Base-by-base conservation (phyloP, 345 rosid species). In the Eucalyptus rudis region DNA sequence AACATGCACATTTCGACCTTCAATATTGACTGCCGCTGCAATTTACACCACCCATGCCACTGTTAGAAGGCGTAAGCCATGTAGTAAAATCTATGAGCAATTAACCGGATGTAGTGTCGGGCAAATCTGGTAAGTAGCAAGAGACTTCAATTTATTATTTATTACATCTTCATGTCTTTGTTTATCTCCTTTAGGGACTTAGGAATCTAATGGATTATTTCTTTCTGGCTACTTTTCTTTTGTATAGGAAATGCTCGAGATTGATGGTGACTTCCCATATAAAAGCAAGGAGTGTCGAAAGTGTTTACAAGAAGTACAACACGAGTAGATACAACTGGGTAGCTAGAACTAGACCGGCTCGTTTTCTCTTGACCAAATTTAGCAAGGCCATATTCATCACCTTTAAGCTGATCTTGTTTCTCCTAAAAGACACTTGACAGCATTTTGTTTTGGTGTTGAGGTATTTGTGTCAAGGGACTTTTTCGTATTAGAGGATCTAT, bases 11-110 rank as follows among this genome's bases (percentile, higher is more conserved):
- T 96, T 91, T 86, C 92, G 89, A 88, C 96, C 97, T 17, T 95
- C 98, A 43, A 52, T 93, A 56, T 86, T 96, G 83, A 95, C 96
- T 71, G 96, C 98, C 19, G 95, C 98, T 31, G 98, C 98, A 47
- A 91, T 96, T 86, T 96, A 94, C 86, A 95, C 97, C 6, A 94
- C 98, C 15, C 96, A 94, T 58, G 89, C 93, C 84, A 92, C 94
- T 19, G 64, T 95, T 79, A 80, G 24, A 86, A 90, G 94, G 50
- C 87, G 64, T 22, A 92, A 88, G 89, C 91, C 90, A 16, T 94
- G 98, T 93, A 94, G 52, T 89, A 89, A 91, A 91, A 66, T 95
- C 83, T 90, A 90, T 7, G 94, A 95, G 91, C 90, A 91, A 56
- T 91, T 94, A 80, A 84, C 96, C 15, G 90, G 80, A 31, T 95